Evolutionary conservation across 768 basidiomycete species (phyloP).

Genomic region (Candolleomyces aberdarensis): DNA sequence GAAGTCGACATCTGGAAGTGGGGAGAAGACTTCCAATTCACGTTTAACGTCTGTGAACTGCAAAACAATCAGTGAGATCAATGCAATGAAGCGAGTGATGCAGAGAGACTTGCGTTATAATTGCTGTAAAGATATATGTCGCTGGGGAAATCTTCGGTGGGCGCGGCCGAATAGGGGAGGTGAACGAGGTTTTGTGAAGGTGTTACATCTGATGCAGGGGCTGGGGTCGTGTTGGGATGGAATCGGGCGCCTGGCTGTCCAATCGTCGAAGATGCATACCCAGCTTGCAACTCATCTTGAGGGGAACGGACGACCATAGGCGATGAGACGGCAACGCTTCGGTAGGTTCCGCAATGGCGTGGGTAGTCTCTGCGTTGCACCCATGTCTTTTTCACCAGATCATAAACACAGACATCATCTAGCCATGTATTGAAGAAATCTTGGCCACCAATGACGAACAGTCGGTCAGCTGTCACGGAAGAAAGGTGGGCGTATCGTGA

Average conservation of each 20-base stretch:
- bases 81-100: conserved; percentile 6
- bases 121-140: conserved; percentile 94
- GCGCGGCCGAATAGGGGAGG: conserved; percentile 71
- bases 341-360: conserved; percentile 95
- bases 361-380: conserved; percentile 77
- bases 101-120: conserved; percentile 69
- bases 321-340: conserved; percentile 85
- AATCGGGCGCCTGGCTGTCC: conserved; percentile 62
- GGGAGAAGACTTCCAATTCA: conserved; percentile 89
- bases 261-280: conserved; percentile 38
- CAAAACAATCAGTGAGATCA: background rate
- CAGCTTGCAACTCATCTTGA: conserved; percentile 52
- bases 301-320: conserved; percentile 63
- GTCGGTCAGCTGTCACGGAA: conserved; percentile 74
- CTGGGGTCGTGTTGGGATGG: conserved; percentile 41
- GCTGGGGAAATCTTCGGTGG: conserved; percentile 72
- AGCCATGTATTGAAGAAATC: conserved; percentile 92
- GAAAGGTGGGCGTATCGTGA: conserved; percentile 95
- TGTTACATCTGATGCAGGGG: conserved; percentile 45
- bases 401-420: conserved; percentile 89
- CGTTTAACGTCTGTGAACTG: conserved; percentile 95
- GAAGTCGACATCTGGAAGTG: conserved; percentile 72
- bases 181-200: conserved; percentile 60
- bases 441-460: conserved; percentile 94
- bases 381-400: conserved; percentile 73